Base-by-base conservation (phyloP, 2,329 filamentous ascomycete species). In the Cercospora sp. region DNA sequence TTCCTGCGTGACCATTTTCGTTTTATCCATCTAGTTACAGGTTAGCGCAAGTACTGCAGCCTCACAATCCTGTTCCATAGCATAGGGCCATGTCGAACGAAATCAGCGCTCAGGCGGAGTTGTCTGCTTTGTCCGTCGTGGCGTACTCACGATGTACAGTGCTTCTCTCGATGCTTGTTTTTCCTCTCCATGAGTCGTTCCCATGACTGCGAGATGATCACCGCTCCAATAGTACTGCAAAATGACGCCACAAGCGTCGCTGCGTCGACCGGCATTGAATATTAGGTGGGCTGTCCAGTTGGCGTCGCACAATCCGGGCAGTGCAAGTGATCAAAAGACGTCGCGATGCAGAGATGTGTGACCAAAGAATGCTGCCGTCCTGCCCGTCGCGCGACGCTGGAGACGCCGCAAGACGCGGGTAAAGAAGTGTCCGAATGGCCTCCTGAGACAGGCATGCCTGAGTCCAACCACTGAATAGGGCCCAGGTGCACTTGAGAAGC, bases 131-230 rank as follows among this genome's bases (percentile, higher is more conserved):
- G 18, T 26, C 33, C 12, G 28, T 26, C 3, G 18, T 53, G 40
- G 23, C 20, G 7, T 13, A 48, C 60, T 48, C 26, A 62, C 36
- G 18, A 45, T 40, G 3, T 18, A 28, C 5, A 3, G 20, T 20
- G 13, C 8, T 26, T 60, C 9, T 48, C 8, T 28, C 60, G 36
- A 31, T 62, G 20, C 13, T 28, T 12, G 8, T 10, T 23, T 51
- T 23, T 62, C 23, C 20, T 26, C 2, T 16, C 8, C 40, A 23
- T 48, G 40, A 62, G 23, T 28, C 60, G 45, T 59, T 64, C 62
- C 51, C 48, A 64, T 16, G 62, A 58, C 5, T 53, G 58, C 62
- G 62, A 53, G 13, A 64, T 42, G 23, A 64, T 48, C 28, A 64
- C 53, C 62, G 62, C 48, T 57, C 51, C 62, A 45, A 64, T 13